These are phyloP conservation scores for Paramarasmius palmivorus DNA, from an alignment of 1,284 basidiomycete genomes.

Conservation along the genomic window DNA sequence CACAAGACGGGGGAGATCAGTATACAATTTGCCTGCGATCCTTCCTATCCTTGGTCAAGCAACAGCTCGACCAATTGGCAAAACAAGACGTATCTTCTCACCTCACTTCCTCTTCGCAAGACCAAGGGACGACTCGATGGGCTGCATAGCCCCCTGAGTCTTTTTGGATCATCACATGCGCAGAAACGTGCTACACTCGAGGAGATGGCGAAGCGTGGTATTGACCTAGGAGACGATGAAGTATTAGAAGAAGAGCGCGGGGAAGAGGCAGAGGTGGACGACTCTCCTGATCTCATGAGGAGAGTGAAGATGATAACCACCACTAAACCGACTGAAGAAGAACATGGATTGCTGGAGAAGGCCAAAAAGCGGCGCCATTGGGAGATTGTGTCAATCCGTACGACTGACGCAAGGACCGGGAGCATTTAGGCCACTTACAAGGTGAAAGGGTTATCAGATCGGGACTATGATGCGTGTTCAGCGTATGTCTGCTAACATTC, in stretches of 20 bases:
- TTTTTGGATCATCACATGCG: slow-evolving; percentile 35
- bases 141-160: slow-evolving; percentile 48
- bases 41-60: slow-evolving; percentile 50
- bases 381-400: slow-evolving; percentile 37
- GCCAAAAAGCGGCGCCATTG: slow-evolving; percentile 37
- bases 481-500: too few species aligned
- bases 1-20: slow-evolving; percentile 56
- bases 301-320: slow-evolving; percentile 36
- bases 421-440: slow-evolving; percentile 14
- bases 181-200: slow-evolving; percentile 52
- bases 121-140: slow-evolving; percentile 69
- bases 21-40: slow-evolving; percentile 61
- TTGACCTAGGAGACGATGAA: slow-evolving; percentile 75
- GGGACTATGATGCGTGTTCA: too few species aligned
- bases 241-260: slow-evolving; percentile 73
- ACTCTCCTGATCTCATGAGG: slow-evolving; percentile 54
- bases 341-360: slow-evolving; percentile 31
- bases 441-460: background rate
- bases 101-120: slow-evolving; percentile 62
- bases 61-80: slow-evolving; percentile 49
- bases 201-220: slow-evolving; percentile 62
- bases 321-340: slow-evolving; percentile 26
- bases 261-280: slow-evolving; percentile 75
- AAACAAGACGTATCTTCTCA: slow-evolving; percentile 59
- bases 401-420: slow-evolving; percentile 36